These are phyloP conservation scores for Daphne laureola DNA, from an alignment of 441 rosid genomes.

Conservation along the genomic window DNA sequence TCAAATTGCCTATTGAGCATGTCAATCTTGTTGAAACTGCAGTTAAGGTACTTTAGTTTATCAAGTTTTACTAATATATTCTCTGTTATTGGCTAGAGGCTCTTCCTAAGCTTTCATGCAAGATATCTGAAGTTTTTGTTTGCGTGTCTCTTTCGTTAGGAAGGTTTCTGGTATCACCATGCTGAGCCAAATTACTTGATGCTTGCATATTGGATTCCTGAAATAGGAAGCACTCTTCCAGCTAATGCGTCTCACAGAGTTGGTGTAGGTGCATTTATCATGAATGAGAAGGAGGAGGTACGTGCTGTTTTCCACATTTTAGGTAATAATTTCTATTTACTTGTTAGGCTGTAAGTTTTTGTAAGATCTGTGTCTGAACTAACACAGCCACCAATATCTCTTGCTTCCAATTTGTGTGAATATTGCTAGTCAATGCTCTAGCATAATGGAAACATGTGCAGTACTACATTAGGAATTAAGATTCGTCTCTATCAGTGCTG, in stretches of 20 bases:
- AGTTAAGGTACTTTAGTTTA: constrained; percentile 36
- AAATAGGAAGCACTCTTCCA: constrained; percentile 53
- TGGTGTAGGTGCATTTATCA: constrained; percentile 68
- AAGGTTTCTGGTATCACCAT: constrained; percentile 89
- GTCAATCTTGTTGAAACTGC: constrained; percentile 62
- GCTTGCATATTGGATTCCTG: constrained; percentile 83
- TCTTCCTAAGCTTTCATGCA: constrained; percentile 10
- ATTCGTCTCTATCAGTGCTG: too few species aligned
- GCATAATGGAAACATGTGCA: too few species aligned
- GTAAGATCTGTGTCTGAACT: too few species aligned
- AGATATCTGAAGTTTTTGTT: not conserved
- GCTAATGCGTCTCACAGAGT: constrained; percentile 80
- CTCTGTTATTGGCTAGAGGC: not conserved
- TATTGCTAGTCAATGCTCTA: too few species aligned
- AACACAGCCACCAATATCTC: too few species aligned
- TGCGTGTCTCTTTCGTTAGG: constrained; percentile 30
- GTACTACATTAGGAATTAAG: too few species aligned
- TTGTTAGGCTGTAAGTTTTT: too few species aligned
- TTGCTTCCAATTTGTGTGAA: too few species aligned
- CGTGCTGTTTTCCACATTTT: constrained; percentile 6
- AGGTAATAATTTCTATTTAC: too few species aligned
- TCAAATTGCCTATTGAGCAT: constrained; percentile 64
- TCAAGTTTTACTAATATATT: too few species aligned
- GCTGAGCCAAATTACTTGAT: constrained; percentile 77
- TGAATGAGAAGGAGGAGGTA: constrained; percentile 77